Evolutionary conservation across 331 rosid species (phyloP).

Genomic region (Spiraea crenata): DNA sequence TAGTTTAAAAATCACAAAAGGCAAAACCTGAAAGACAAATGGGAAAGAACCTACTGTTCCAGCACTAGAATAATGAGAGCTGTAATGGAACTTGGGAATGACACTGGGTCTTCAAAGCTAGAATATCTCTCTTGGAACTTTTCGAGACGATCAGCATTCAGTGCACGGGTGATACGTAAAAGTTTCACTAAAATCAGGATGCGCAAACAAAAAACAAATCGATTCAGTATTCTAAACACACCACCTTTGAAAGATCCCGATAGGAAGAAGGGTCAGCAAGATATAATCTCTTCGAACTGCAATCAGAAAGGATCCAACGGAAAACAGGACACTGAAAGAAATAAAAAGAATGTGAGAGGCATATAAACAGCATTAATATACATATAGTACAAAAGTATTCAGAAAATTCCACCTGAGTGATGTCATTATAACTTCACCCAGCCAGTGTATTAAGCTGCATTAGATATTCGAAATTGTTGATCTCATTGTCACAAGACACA

Average conservation of each 20-base stretch:
- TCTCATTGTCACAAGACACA: slow-evolving; percentile 77
- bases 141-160: slow-evolving; percentile 72
- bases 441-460: slow-evolving; percentile 99
- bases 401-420: slow-evolving; percentile 76
- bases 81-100: slow-evolving; percentile 95
- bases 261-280: slow-evolving; percentile 81
- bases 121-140: slow-evolving; percentile 91
- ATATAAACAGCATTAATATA: slow-evolving; percentile 21
- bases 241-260: slow-evolving; percentile 94
- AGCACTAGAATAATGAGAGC: slow-evolving; percentile 99
- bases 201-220: slow-evolving; percentile 18
- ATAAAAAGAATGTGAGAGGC: slow-evolving; percentile 24
- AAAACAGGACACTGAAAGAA: slow-evolving; percentile 92
- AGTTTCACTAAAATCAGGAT: slow-evolving; percentile 19
- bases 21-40: not conserved
- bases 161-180: slow-evolving; percentile 49
- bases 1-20: too few species aligned
- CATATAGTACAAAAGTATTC: slow-evolving; percentile 21
- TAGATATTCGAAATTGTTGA: slow-evolving; percentile 96
- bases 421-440: slow-evolving; percentile 97
- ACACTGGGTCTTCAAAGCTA: slow-evolving; percentile 59
- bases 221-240: slow-evolving; percentile 26
- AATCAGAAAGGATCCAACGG: slow-evolving; percentile 98
- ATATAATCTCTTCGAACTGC: slow-evolving; percentile 79
- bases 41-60: slow-evolving; percentile 74